Conservation (phyloP, 2,329 filamentous ascomycete species). For the Akanthomyces muscarius region DNA sequence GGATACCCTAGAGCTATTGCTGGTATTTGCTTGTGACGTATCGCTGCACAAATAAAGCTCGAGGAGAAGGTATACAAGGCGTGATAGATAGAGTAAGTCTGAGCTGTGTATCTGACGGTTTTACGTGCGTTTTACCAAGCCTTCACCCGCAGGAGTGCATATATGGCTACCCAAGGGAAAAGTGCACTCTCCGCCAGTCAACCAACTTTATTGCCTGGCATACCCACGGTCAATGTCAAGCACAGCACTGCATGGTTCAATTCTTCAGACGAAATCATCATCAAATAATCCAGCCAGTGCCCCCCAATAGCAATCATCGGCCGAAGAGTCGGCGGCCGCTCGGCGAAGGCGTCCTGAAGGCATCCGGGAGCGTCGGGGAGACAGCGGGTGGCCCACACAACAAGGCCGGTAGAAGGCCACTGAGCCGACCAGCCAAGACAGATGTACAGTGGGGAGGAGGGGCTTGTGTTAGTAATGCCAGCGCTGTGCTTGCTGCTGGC, state of each 20-base stretch:
- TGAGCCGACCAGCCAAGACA: neutral
- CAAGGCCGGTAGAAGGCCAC: neutral
- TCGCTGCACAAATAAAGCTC: too few relatives aligned
- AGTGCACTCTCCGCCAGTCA: too few relatives aligned
- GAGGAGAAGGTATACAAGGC: too few relatives aligned
- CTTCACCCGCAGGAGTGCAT: too few relatives aligned
- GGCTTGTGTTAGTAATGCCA: slow-evolving; percentile 5
- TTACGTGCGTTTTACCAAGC: too few relatives aligned
- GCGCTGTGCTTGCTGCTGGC: neutral
- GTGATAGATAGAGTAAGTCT: too few relatives aligned
- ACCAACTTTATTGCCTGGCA: too few relatives aligned
- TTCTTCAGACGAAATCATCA: too few relatives aligned
- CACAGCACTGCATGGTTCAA: too few relatives aligned
- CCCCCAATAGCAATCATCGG: neutral
- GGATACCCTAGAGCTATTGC: neutral
- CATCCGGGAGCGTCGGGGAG: slow-evolving; percentile 10
- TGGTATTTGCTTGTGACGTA: neutral
- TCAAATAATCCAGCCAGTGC: neutral
- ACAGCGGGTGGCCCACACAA: neutral
- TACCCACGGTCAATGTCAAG: too few relatives aligned
- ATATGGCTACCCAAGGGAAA: too few relatives aligned
- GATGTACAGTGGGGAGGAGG: slow-evolving; percentile 1
- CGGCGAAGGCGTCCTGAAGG: neutral
- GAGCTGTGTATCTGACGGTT: too few relatives aligned
- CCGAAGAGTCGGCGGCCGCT: slow-evolving; percentile 10